A percentile compares a stretch with the other conserved stretches of the same genome.
phyloP scores from a whole-genome alignment of 306 rosid genomes.

The Carpinus fangiana region DNA sequence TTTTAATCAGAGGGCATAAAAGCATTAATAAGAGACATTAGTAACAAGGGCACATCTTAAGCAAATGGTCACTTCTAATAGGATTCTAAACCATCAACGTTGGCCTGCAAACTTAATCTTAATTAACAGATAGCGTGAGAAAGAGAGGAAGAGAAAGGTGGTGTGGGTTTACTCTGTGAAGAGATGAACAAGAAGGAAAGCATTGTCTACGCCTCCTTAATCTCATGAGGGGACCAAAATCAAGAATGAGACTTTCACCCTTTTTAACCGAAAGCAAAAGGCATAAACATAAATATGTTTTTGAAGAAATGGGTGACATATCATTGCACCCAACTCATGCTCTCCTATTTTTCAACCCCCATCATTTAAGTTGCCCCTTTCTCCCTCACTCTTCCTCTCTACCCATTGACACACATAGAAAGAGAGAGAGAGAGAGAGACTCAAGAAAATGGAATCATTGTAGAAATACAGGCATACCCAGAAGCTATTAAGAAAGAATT shows the following conservation, averaged over 20 bases:
- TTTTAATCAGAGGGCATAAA: slow-evolving; percentile 3
- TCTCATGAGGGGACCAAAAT: slow-evolving; percentile 69
- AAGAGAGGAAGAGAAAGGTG: slow-evolving; percentile 5
- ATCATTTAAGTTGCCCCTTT: slow-evolving; percentile 43
- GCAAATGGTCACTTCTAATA: slow-evolving; percentile 7
- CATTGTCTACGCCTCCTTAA: slow-evolving; percentile 75
- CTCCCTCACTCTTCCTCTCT: slow-evolving; percentile 26
- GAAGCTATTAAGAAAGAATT: slow-evolving; percentile 24
- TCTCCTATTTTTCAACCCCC: slow-evolving; percentile 49
- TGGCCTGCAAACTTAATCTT: slow-evolving; percentile 3
- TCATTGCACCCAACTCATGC: slow-evolving; percentile 68
- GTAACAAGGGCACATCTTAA: slow-evolving; percentile 8
- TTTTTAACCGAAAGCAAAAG: slow-evolving; percentile 48
- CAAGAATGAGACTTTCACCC: slow-evolving; percentile 33
- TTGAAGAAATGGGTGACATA: slow-evolving; percentile 45
- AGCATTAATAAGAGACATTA: background rate
- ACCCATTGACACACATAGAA: slow-evolving; percentile 27
- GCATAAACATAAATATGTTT: slow-evolving; percentile 22
- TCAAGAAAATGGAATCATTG: slow-evolving; percentile 1
- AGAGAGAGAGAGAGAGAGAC: slow-evolving; percentile 22
- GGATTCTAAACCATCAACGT: slow-evolving; percentile 22
- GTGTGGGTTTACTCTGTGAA: slow-evolving; percentile 55
- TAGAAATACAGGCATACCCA: slow-evolving; percentile 25
- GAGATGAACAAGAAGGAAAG: slow-evolving; percentile 87
- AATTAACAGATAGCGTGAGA: slow-evolving; percentile 7